A percentile compares a stretch with the other conserved stretches of the same genome.
Evolutionary conservation across 1,139 yeast genomes (phyloP).

Genomic region (Pichia sp.): DNA sequence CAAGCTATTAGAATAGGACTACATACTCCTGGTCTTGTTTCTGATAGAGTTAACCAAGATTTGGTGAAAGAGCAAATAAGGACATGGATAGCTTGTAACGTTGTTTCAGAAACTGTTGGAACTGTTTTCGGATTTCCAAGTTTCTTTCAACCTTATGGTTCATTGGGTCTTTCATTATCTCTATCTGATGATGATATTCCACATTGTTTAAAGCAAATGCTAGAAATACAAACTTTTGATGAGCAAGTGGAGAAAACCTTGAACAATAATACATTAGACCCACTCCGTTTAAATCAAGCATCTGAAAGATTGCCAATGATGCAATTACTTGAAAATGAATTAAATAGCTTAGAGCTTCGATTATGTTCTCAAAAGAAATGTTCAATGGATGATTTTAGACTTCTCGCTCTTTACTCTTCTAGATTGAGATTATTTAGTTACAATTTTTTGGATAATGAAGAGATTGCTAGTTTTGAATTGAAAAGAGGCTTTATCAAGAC

Average conservation of each 20-base stretch:
- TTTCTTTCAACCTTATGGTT: slow-evolving; percentile 75
- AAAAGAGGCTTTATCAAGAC: slow-evolving; percentile 69
- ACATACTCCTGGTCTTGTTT: slow-evolving; percentile 65
- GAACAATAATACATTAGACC: slow-evolving; percentile 64
- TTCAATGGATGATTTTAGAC: slow-evolving; percentile 57
- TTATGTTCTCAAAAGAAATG: slow-evolving; percentile 29
- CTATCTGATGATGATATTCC: slow-evolving; percentile 40
- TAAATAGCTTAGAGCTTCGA: slow-evolving; percentile 66
- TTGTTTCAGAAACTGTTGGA: slow-evolving; percentile 83
- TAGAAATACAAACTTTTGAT: slow-evolving; percentile 77
- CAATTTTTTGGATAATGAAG: slow-evolving; percentile 62
- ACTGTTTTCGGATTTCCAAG: slow-evolving; percentile 94
- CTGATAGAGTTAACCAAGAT: slow-evolving; percentile 36
- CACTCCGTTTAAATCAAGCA: slow-evolving; percentile 57
- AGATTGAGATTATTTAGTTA: slow-evolving; percentile 75
- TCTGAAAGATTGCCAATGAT: slow-evolving; percentile 68
- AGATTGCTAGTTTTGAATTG: slow-evolving; percentile 52
- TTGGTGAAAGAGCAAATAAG: slow-evolving; percentile 69
- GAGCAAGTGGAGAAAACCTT: slow-evolving; percentile 76
- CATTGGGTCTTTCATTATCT: slow-evolving; percentile 49
- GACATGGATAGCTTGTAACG: slow-evolving; percentile 92
- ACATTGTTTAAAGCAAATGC: slow-evolving; percentile 57
- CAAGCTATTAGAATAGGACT: slow-evolving; percentile 89
- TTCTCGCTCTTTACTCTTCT: slow-evolving; percentile 61
- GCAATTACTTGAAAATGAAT: slow-evolving; percentile 59